Conservation (phyloP, 1,284 basidiomycete species). For the Butyriboletus appendiculatus region DNA sequence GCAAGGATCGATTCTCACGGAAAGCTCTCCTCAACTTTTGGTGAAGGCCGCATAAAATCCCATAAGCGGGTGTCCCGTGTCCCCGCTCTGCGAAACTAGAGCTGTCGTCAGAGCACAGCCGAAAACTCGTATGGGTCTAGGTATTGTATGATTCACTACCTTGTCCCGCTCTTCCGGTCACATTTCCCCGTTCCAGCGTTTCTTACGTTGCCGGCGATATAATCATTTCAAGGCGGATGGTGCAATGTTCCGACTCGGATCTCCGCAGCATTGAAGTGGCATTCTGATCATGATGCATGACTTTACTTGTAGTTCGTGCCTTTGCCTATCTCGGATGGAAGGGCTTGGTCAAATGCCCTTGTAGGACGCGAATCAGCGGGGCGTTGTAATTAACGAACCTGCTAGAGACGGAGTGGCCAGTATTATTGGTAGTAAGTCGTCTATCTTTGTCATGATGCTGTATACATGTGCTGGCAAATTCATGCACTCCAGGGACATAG, state of each 20-base stretch:
- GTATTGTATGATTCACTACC: not conserved
- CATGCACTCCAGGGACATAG: not conserved
- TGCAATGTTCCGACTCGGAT: not conserved
- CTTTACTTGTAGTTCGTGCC: not conserved
- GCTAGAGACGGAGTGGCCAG: not conserved
- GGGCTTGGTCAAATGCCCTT: not conserved
- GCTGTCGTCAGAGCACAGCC: not conserved
- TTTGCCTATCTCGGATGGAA: not conserved
- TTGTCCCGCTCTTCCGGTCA: not conserved
- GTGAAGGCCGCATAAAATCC: not conserved
- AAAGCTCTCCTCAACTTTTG: not conserved
- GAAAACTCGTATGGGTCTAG: not conserved
- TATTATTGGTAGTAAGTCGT: not conserved
- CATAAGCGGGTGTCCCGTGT: not conserved
- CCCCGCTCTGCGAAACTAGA: not conserved
- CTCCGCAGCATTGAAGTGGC: not conserved
- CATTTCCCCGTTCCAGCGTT: not conserved
- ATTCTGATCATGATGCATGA: no score
- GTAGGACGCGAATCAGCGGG: not conserved
- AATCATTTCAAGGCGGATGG: not conserved
- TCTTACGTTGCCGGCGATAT: not conserved
- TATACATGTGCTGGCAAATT: not conserved
- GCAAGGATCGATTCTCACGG: not conserved
- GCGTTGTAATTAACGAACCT: not conserved
- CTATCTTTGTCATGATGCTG: not conserved